phyloP scores from a whole-genome alignment of 352 stramenopile species.

The Globisporangium spiculum region DNA sequence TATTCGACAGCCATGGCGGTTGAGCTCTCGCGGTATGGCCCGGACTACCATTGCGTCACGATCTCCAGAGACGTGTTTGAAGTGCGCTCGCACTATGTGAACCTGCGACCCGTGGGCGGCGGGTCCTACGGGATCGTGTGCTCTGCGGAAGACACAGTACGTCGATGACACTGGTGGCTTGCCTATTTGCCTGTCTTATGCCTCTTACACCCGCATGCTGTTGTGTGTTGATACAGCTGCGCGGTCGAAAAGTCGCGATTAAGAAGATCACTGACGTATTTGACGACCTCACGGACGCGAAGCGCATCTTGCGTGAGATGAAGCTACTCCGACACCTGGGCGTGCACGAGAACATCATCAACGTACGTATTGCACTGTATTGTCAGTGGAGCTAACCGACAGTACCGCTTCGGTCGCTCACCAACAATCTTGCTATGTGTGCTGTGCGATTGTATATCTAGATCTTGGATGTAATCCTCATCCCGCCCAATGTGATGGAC shows the following conservation, averaged over 20 bases:
- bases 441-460: conserved; percentile 15
- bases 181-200: not conserved
- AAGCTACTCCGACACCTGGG: conserved; percentile 91
- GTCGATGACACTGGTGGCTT: not conserved
- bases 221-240: conserved; percentile 36
- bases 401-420: not conserved
- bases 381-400: not conserved
- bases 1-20: conserved; percentile 36
- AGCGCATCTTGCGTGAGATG: conserved; percentile 92
- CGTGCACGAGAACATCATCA: conserved; percentile 91
- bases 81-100: conserved; percentile 79
- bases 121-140: conserved; percentile 93
- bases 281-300: conserved; percentile 90
- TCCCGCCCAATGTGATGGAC: conserved; percentile 81
- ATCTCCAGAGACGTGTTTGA: conserved; percentile 82
- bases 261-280: conserved; percentile 94
- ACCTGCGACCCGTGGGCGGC: conserved; percentile 70
- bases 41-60: conserved; percentile 80
- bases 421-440: not conserved
- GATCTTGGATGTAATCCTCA: conserved; percentile 83
- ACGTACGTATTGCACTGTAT: conserved; percentile 30
- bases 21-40: conserved; percentile 72
- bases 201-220: not conserved
- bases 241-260: conserved; percentile 85
- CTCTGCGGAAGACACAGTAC: conserved; percentile 88